Base-by-base conservation (phyloP, 2,329 filamentous ascomycete species). In the Penicillium polonicum region DNA sequence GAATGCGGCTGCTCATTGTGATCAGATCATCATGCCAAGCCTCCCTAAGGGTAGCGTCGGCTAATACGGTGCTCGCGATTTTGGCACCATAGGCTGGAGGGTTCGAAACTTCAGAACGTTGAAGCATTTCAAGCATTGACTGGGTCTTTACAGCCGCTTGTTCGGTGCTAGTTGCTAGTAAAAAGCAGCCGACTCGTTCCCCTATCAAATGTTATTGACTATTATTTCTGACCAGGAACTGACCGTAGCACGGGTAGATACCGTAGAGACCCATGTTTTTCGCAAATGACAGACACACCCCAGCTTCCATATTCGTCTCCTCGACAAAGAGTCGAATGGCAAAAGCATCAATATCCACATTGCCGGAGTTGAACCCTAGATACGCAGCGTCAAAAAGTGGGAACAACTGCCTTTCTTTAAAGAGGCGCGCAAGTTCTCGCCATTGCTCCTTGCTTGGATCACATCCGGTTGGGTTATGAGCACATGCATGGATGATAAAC, bases 401-500 rank as follows among this genome's bases (percentile, higher is more conserved):
- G 78, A 97, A 96, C 72, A 95, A 90, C 60, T 84, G 84, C 77
- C 88, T 90, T 68, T 84, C 76, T 68, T 84, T 85, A 73, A 96
- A 85, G 39, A 96, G 76, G 33, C 80, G 76, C 41, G 91, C 91
- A 55, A 97, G 85, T 78, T 95, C 84, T 73, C 87, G 89, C 93
- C 93, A 97, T 79, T 97, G 92, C 45, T 92, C 90, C 63, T 87
- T 82, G 21, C 90, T 95, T 2, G 92, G 92, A 76, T 97, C 93
- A 60, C 96, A 91, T 51, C 94, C 93, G 0, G 93, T 97, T 25
- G 94, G 94, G 79, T 97, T 97, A 81, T 97, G 94, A 29, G 94
- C 93, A 74, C 94, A 97, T 60, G 91, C 90, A 76, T 97, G 93
- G 73, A 97, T 52, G 23, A 64, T 60, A 5, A 61, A 43, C 15